Percentiles rank a stretch among this genome's conserved stretches.
phyloP scores from a whole-genome alignment of 208 protist species.

The Trypanosoma rangeli region DNA sequence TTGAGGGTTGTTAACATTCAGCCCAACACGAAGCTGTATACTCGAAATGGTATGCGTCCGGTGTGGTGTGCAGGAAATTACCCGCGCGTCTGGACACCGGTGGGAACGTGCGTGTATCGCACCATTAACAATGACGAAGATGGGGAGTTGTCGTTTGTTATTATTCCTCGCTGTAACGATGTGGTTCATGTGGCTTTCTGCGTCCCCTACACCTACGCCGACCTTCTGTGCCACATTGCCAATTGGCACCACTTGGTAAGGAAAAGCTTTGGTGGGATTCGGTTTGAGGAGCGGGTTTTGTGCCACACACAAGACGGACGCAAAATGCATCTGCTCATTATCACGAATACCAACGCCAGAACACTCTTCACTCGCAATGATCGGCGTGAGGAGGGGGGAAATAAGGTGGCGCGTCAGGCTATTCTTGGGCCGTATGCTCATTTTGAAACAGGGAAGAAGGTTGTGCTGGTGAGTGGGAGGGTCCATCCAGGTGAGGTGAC shows the following conservation, averaged over 20 bases:
- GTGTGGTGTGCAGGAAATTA: conserved; percentile 67
- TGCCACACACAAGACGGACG: conserved; percentile 75
- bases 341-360: conserved; percentile 50
- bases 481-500: conserved; percentile 94
- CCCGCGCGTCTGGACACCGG: conserved; percentile 54
- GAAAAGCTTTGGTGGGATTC: conserved; percentile 45
- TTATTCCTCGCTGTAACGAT: conserved; percentile 48
- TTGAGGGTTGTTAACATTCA: conserved; percentile 77
- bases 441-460: conserved; percentile 83
- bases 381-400: conserved; percentile 1
- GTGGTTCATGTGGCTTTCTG: conserved; percentile 86
- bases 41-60: conserved; percentile 73
- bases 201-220: conserved; percentile 83
- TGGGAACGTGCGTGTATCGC: conserved; percentile 74
- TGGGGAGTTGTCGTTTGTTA: conserved; percentile 73
- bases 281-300: conserved; percentile 85
- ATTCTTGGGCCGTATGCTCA: conserved; percentile 64
- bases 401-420: background rate
- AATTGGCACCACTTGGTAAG: conserved; percentile 79
- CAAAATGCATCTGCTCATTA: conserved; percentile 81
- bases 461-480: conserved; percentile 83
- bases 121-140: conserved; percentile 49
- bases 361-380: conserved; percentile 2
- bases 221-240: conserved; percentile 81
- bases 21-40: conserved; percentile 79